Base-by-base conservation (phyloP, 2,329 filamentous ascomycete species). In the Tolypocladium album region DNA sequence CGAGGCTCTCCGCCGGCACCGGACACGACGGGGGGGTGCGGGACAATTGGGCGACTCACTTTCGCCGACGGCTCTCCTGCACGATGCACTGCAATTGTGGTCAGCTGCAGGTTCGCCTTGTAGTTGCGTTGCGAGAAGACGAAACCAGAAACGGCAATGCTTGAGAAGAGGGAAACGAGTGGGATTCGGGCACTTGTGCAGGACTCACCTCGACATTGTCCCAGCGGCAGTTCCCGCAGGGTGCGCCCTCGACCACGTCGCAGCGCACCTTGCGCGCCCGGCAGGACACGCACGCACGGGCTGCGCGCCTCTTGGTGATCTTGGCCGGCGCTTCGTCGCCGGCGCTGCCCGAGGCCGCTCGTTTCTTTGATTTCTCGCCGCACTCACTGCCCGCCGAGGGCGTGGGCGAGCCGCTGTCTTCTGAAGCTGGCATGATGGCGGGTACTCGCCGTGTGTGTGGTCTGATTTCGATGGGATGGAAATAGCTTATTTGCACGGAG, bases 181-280 rank as follows among this genome's bases (percentile, higher is more conserved):
- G 13, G 42, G 20, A 45, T 45, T 22, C 42, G 6, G 20, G 20
- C 22, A 4, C 47, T 11, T 5, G 22, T 27, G 31, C 40, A 8
- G 24, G 20, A 62, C 73, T 58, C 69, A 75, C 74, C 70, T 90
- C 86, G 61, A 91, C 87, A 70, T 89, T 86, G 72, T 91, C 88
- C 77, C 89, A 84, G 64, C 89, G 82, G 76, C 91, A 95, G 74
- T 96, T 96, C 60, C 89, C 92, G 73, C 91, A 96, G 1, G 91
- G 91, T 52, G 88, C 88, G 56, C 88, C 88, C 73, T 96, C 91
- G 61, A 94, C 91, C 60, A 96, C 92, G 77, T 97, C 92, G 78
- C 92, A 97, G 60, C 92, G 85, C 50, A 97, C 92, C 73, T 97
- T 97, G 70, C 92, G 86, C 60, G 89, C 87, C 68, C 92, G 84